Conservation (phyloP, 768 basidiomycete species). For the Stropharia rugosoannulata region DNA sequence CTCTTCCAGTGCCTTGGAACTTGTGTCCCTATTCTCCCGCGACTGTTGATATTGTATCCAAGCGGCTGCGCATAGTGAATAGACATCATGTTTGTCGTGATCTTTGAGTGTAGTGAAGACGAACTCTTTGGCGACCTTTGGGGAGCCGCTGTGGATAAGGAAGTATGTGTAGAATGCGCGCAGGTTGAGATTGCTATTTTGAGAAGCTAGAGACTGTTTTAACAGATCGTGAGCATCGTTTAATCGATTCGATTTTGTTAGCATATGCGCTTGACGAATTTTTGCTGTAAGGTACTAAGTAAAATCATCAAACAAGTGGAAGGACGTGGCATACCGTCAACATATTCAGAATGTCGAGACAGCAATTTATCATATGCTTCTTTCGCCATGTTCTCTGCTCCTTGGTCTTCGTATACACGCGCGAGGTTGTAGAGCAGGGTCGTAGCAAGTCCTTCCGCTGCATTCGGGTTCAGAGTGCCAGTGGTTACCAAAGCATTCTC, state of each 20-base stretch:
- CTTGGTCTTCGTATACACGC: constrained; percentile 84
- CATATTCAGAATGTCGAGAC: constrained; percentile 91
- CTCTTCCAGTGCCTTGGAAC: constrained; percentile 59
- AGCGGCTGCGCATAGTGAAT: constrained; percentile 87
- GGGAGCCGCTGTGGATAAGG: constrained; percentile 74
- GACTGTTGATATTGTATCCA: constrained; percentile 86
- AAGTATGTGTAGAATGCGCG: constrained; percentile 94
- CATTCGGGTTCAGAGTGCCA: constrained; percentile 40
- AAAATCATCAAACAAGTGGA: neutral
- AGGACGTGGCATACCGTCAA: constrained; percentile 72
- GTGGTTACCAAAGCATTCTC: constrained; percentile 71
- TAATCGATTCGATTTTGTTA: constrained; percentile 62
- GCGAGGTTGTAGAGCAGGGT: constrained; percentile 91
- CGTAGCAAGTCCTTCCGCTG: constrained; percentile 71
- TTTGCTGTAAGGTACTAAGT: constrained; percentile 61
- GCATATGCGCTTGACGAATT: constrained; percentile 85
- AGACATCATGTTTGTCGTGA: constrained; percentile 84
- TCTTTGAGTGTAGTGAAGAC: constrained; percentile 88
- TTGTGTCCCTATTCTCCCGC: constrained; percentile 76
- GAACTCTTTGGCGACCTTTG: constrained; percentile 80
- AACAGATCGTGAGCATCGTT: constrained; percentile 86
- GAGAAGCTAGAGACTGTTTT: constrained; percentile 84
- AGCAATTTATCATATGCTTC: constrained; percentile 89
- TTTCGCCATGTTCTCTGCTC: constrained; percentile 68
- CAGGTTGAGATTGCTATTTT: constrained; percentile 77